phyloP scores from a whole-genome alignment of 345 rosid genomes.

The Camelina sativa region DNA sequence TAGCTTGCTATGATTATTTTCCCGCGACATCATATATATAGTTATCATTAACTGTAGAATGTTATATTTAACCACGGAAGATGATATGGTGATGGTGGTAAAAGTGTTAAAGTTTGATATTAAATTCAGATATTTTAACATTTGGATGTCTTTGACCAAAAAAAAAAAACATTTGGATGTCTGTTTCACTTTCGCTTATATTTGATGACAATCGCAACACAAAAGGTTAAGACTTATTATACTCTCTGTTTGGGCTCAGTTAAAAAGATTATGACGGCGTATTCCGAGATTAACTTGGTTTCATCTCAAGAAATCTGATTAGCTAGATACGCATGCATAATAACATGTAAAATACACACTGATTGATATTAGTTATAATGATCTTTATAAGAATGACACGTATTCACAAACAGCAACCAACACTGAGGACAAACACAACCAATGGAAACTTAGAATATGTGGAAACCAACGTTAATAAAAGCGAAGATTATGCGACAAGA shows the following conservation, averaged over 20 bases:
- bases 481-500: slow-evolving; percentile 43
- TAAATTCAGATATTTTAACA: background rate
- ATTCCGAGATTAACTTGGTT: background rate
- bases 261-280: background rate
- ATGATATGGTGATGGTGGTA: background rate
- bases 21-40: background rate
- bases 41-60: background rate
- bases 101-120: background rate
- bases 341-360: slow-evolving; percentile 5
- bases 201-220: background rate
- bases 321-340: slow-evolving; percentile 15
- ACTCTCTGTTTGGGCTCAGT: background rate
- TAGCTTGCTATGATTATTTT: background rate
- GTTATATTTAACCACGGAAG: background rate
- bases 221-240: background rate
- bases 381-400: slow-evolving; percentile 26
- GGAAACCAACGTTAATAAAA: slow-evolving; percentile 42
- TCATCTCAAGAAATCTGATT: slow-evolving; percentile 4
- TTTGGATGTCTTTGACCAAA: background rate
- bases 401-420: slow-evolving; percentile 21
- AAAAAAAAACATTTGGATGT: background rate
- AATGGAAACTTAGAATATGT: slow-evolving; percentile 30
- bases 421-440: slow-evolving; percentile 30
- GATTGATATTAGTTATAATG: background rate
- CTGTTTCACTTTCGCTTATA: background rate